These are phyloP conservation scores for Picochlorum sp. DNA, from an alignment of 139 green algal genomes.

Conservation along the genomic window DNA sequence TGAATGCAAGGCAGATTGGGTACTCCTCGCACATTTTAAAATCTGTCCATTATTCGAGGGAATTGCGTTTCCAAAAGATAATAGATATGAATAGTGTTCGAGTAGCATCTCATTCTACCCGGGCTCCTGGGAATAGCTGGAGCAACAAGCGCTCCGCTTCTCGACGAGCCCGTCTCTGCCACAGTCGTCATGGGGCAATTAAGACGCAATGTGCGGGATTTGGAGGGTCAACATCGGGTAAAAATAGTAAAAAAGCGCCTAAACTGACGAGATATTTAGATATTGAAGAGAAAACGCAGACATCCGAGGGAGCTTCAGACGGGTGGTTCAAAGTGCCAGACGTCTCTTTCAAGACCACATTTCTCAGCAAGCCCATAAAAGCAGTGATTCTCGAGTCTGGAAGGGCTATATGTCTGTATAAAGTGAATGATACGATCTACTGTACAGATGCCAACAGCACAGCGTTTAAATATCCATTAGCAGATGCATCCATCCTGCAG, in stretches of 20 bases:
- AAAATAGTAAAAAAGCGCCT: slow-evolving; percentile 9
- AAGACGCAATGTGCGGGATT: background rate
- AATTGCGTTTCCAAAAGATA: no score
- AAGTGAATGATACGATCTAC: slow-evolving; percentile 25
- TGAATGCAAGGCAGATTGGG: background rate
- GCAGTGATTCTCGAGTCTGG: slow-evolving; percentile 35
- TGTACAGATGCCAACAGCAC: slow-evolving; percentile 56
- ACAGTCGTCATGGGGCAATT: background rate
- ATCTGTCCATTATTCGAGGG: background rate
- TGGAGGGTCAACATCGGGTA: background rate
- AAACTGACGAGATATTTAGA: slow-evolving; percentile 8
- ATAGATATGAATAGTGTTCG: no score
- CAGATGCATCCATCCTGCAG: slow-evolving; percentile 35
- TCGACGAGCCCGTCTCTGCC: no score
- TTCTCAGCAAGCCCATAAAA: slow-evolving; percentile 35
- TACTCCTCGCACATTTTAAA: background rate
- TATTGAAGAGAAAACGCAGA: background rate
- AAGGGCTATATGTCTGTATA: slow-evolving; percentile 36
- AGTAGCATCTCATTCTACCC: no score
- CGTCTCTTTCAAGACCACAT: slow-evolving; percentile 5
- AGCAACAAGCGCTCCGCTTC: no score
- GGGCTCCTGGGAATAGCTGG: no score
- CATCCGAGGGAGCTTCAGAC: background rate
- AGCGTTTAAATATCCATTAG: slow-evolving; percentile 52
- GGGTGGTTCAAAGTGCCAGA: slow-evolving; percentile 14